Percentiles rank a stretch among this genome's conserved stretches.
Evolutionary conservation across 306 rosid genomes (phyloP).

Genomic region (cucumber (Cucumis sativus)): DNA sequence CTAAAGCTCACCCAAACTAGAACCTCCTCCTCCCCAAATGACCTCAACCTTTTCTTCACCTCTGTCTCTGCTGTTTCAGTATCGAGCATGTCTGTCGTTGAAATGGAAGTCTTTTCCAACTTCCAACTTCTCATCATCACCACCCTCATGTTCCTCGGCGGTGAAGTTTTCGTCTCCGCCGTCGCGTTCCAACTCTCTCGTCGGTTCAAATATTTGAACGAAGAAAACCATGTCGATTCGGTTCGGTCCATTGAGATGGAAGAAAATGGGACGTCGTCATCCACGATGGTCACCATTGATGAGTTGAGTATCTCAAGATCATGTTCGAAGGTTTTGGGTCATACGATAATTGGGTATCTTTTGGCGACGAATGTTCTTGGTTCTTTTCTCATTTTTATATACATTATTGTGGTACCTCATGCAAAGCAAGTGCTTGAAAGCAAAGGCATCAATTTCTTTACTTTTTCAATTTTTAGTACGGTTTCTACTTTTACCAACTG

Average conservation of each 20-base stretch:
- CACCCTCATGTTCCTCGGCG: slow-evolving; percentile 47
- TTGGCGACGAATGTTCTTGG: neutral
- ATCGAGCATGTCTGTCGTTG: slow-evolving; percentile 58
- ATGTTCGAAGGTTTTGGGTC: neutral
- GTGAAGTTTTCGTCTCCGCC: slow-evolving; percentile 56
- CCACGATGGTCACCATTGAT: neutral
- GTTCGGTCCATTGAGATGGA: neutral
- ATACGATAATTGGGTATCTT: neutral
- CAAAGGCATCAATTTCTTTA: slow-evolving; percentile 10
- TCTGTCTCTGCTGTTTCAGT: slow-evolving; percentile 60
- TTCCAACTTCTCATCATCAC: slow-evolving; percentile 36
- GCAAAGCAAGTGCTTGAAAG: neutral
- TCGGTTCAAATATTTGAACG: neutral
- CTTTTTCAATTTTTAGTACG: slow-evolving; percentile 41
- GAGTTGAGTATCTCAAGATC: neutral
- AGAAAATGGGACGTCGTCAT: neutral
- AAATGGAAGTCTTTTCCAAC: slow-evolving; percentile 53
- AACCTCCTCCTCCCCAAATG: neutral
- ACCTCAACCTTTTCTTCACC: slow-evolving; percentile 47
- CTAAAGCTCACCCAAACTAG: slow-evolving; percentile 18
- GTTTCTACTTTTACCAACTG: slow-evolving; percentile 58
- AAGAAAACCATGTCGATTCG: neutral
- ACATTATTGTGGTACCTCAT: neutral
- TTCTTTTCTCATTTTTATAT: neutral
- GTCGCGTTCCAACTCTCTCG: slow-evolving; percentile 21